Conservation (phyloP, 441 rosid genomes). For the Rhodomyrtus psidioides region DNA sequence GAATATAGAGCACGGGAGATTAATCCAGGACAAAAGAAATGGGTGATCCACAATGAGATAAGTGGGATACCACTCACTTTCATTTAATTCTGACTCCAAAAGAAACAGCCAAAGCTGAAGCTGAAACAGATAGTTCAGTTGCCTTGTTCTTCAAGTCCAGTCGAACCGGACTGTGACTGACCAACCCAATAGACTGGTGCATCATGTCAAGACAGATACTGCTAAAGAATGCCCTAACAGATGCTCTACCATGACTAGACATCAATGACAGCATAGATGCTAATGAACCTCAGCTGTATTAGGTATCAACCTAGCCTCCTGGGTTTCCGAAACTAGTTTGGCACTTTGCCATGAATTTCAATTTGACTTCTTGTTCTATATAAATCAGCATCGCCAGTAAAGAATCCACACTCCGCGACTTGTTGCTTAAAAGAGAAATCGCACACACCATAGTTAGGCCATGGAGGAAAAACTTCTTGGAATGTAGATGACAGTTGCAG, state of each 20-base stretch:
- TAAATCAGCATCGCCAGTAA: neutral
- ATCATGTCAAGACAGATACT: neutral
- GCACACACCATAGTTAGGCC: fast-evolving
- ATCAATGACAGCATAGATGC: neutral
- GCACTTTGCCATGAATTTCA: neutral
- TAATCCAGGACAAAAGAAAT: neutral
- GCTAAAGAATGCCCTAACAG: neutral
- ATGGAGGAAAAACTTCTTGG: neutral
- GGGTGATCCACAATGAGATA: neutral
- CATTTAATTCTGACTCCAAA: neutral
- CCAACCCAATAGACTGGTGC: neutral
- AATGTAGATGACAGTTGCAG: neutral
- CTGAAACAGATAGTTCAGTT: neutral
- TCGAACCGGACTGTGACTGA: neutral
- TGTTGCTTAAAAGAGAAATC: neutral
- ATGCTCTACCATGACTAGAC: neutral
- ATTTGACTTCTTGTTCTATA: neutral
- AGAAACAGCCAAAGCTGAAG: neutral
- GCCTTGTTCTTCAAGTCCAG: neutral
- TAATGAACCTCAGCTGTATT: neutral
- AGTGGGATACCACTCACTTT: neutral
- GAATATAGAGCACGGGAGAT: neutral
- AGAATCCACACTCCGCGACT: fast-evolving
- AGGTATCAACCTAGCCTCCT: neutral
- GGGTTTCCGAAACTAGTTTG: fast-evolving